phyloP scores from a whole-genome alignment of 1,139 yeast genomes.

The Geotrichum fermentans region DNA sequence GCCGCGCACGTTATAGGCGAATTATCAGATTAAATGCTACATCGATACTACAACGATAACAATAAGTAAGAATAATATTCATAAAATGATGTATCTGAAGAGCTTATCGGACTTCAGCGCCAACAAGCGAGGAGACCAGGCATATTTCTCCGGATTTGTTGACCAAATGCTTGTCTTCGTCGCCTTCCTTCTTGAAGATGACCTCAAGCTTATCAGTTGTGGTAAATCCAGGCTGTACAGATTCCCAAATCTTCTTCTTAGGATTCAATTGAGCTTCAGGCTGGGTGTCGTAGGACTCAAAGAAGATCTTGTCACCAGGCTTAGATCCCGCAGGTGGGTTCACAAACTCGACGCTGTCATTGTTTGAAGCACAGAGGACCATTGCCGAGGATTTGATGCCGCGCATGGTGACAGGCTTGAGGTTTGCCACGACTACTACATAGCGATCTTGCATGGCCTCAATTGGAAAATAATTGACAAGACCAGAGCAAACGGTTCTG shows the following conservation, averaged over 20 bases:
- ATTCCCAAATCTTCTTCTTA: conserved; percentile 97
- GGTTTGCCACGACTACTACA: conserved; percentile 79
- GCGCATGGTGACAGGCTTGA: conserved; percentile 89
- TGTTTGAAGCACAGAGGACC: conserved; percentile 88
- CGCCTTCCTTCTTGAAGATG: conserved; percentile 75
- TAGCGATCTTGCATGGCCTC: conserved; percentile 79
- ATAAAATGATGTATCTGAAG: neutral
- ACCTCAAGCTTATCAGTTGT: conserved; percentile 75
- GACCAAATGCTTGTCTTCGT: conserved; percentile 70
- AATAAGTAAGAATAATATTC: no score
- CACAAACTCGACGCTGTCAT: conserved; percentile 70
- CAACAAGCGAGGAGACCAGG: conserved; percentile 60
- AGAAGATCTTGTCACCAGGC: conserved; percentile 95
- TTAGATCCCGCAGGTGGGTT: conserved; percentile 92
- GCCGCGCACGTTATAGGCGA: no score
- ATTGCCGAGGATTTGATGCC: conserved; percentile 93
- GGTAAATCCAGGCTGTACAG: conserved; percentile 83
- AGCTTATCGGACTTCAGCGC: conserved; percentile 67
- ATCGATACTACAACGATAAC: neutral
- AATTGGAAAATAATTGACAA: conserved; percentile 69
- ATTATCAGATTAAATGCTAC: no score
- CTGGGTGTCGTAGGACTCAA: conserved; percentile 72
- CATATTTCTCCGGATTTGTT: conserved; percentile 71
- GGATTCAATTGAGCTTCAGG: conserved; percentile 96
- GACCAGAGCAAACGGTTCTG: conserved; percentile 95